Percentiles rank a stretch among this genome's conserved stretches.
Evolutionary conservation across 768 basidiomycete species (phyloP).

Genomic region (Phlegmacium glaucopus): DNA sequence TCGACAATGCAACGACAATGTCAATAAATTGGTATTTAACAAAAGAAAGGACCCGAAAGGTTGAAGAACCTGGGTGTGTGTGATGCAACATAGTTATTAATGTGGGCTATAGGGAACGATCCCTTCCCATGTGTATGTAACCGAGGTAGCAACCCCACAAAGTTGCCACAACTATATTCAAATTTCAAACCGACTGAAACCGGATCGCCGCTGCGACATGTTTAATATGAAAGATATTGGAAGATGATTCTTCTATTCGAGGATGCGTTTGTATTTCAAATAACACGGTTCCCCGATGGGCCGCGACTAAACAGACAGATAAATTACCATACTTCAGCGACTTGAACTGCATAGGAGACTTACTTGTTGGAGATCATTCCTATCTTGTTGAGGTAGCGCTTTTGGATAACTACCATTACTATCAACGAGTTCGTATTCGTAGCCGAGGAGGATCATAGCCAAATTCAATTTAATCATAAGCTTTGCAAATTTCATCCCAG

Average conservation of each 20-base stretch:
- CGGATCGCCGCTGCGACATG: too few species aligned
- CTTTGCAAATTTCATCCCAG: slow-evolving; percentile 37
- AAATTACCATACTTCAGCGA: neutral
- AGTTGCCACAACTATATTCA: too few species aligned
- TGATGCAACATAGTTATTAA: too few species aligned
- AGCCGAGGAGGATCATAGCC: slow-evolving; percentile 30
- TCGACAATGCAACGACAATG: too few species aligned
- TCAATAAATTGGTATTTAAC: too few species aligned
- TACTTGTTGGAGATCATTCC: slow-evolving; percentile 28
- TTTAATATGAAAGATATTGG: too few species aligned
- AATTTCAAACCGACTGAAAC: too few species aligned
- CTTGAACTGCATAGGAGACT: neutral
- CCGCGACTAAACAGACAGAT: slow-evolving; percentile 15
- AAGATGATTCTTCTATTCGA: slow-evolving; percentile 7
- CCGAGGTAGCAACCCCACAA: too few species aligned
- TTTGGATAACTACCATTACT: slow-evolving; percentile 21
- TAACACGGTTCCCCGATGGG: slow-evolving; percentile 26
- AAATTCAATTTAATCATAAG: slow-evolving; percentile 36
- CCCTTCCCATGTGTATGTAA: too few species aligned
- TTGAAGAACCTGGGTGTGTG: too few species aligned
- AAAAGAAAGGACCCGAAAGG: too few species aligned
- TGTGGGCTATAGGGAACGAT: too few species aligned
- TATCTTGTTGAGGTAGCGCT: slow-evolving; percentile 24
- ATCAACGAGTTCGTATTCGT: slow-evolving; percentile 34
- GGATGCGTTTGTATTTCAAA: slow-evolving; percentile 22